Percentiles rank a stretch among this genome's conserved stretches.
phyloP scores from a whole-genome alignment of 495 filamentous ascomycete species.

The Gamarada debralockiae region DNA sequence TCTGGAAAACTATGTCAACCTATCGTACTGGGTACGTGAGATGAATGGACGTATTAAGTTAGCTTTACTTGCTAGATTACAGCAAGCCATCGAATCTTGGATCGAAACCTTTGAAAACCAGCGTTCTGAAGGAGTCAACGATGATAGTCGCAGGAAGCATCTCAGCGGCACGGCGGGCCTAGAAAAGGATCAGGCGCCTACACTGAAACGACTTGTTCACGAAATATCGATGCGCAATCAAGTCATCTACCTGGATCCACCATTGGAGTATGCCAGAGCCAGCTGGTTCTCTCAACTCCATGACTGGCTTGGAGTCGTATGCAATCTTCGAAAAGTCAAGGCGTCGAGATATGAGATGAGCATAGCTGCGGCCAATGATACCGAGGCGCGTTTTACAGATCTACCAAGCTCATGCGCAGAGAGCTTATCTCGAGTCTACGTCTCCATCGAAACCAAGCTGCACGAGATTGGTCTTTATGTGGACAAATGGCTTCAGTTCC shows the following conservation, averaged over 20 bases:
- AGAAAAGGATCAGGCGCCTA: constrained; percentile 35
- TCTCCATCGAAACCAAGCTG: constrained; percentile 73
- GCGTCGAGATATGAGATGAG: constrained; percentile 93
- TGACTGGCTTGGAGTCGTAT: constrained; percentile 86
- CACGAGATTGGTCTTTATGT: constrained; percentile 75
- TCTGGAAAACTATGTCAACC: constrained; percentile 89
- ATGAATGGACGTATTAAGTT: constrained; percentile 80
- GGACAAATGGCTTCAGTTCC: constrained; percentile 97
- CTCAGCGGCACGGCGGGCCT: constrained; percentile 42
- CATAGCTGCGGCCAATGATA: constrained; percentile 57
- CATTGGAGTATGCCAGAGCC: constrained; percentile 84
- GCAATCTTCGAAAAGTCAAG: constrained; percentile 87
- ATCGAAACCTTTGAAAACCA: constrained; percentile 71
- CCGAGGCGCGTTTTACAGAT: constrained; percentile 75
- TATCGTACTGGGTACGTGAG: constrained; percentile 79
- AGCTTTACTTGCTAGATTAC: constrained; percentile 71
- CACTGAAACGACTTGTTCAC: constrained; percentile 68
- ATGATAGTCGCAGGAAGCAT: constrained; percentile 36
- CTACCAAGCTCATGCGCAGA: constrained; percentile 78
- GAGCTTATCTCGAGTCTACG: constrained; percentile 73
- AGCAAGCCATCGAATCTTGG: constrained; percentile 79
- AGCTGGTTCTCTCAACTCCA: constrained; percentile 94
- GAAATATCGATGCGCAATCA: constrained; percentile 97
- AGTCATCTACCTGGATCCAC: constrained; percentile 90
- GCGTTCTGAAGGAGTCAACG: constrained; percentile 39